phyloP scores from a whole-genome alignment of 2,329 filamentous ascomycete species.

The Drechslerella coelobrocha region DNA sequence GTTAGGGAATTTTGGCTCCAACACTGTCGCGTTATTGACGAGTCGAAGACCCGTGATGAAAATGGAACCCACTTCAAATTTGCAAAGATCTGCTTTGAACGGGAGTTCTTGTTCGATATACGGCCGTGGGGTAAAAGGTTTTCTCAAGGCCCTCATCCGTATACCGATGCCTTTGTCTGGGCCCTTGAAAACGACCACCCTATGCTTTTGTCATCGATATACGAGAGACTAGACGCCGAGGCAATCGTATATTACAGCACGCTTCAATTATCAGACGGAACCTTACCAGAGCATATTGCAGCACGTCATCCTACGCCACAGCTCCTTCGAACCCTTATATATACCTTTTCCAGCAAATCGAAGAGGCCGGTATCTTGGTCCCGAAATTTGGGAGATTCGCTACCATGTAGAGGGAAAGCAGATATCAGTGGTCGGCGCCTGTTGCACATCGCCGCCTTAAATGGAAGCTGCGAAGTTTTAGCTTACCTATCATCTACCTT shows the following conservation, averaged over 20 bases:
- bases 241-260: not conserved
- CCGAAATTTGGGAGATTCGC: too few relatives aligned
- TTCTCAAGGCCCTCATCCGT: conserved; percentile 12
- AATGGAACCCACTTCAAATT: not conserved
- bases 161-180: conserved; percentile 37
- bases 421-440: conserved; percentile 1
- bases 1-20: conserved; percentile 20
- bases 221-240: not conserved
- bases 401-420: too few relatives aligned
- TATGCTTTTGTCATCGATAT: conserved; percentile 3
- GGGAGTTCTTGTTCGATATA: conserved; percentile 26
- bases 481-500: not conserved
- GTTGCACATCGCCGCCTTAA: conserved; percentile 9
- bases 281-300: conserved; percentile 7
- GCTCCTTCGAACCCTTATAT: not conserved
- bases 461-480: not conserved
- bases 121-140: conserved; percentile 32
- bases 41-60: not conserved
- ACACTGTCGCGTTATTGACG: conserved; percentile 8
- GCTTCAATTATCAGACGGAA: conserved; percentile 4
- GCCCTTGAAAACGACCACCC: conserved; percentile 30
- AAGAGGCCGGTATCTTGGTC: too few relatives aligned
- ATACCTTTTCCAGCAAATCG: too few relatives aligned
- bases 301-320: conserved; percentile 6
- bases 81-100: conserved; percentile 18